Conservation (phyloP, 108 stramenopile species). For the Pseudonitzschia delicatissima region DNA sequence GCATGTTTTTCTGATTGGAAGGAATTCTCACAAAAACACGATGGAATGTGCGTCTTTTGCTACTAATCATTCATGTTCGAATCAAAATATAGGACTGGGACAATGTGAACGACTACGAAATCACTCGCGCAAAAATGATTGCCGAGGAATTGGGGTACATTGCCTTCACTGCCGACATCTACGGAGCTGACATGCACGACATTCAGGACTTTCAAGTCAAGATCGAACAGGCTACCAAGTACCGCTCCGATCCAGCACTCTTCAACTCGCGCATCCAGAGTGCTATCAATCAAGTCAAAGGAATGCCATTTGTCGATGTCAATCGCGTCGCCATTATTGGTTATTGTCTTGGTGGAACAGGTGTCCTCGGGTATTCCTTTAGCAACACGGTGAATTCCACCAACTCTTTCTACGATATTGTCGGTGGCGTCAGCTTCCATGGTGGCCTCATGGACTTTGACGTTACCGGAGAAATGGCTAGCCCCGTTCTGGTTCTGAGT, state of each 20-base stretch:
- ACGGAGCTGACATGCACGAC: slow-evolving; percentile 30
- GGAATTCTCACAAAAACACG: no score
- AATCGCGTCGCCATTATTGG: slow-evolving; percentile 37
- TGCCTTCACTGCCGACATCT: slow-evolving; percentile 51
- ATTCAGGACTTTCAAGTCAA: slow-evolving; percentile 9
- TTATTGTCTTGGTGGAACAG: slow-evolving; percentile 47
- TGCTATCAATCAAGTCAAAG: slow-evolving; percentile 35
- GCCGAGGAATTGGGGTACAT: slow-evolving; percentile 34
- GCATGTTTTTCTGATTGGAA: no score
- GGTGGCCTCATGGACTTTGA: slow-evolving; percentile 33
- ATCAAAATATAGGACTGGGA: slow-evolving; percentile 12
- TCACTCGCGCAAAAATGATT: slow-evolving; percentile 44
- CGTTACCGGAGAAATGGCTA: slow-evolving; percentile 2
- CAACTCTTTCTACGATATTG: slow-evolving; percentile 26
- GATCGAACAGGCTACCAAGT: slow-evolving; percentile 15
- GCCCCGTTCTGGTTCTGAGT: slow-evolving; percentile 30
- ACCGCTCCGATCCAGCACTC: slow-evolving; percentile 28
- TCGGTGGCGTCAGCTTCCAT: slow-evolving; percentile 37
- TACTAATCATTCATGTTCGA: not conserved
- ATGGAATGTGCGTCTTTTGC: not conserved
- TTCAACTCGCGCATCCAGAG: slow-evolving; percentile 38
- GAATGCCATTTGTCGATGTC: slow-evolving; percentile 26
- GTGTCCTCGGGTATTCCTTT: slow-evolving; percentile 32
- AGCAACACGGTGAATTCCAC: not conserved
- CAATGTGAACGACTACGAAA: slow-evolving; percentile 37